phyloP scores from a whole-genome alignment of 2,329 filamentous ascomycete species.

The Penicillium nordicum region DNA sequence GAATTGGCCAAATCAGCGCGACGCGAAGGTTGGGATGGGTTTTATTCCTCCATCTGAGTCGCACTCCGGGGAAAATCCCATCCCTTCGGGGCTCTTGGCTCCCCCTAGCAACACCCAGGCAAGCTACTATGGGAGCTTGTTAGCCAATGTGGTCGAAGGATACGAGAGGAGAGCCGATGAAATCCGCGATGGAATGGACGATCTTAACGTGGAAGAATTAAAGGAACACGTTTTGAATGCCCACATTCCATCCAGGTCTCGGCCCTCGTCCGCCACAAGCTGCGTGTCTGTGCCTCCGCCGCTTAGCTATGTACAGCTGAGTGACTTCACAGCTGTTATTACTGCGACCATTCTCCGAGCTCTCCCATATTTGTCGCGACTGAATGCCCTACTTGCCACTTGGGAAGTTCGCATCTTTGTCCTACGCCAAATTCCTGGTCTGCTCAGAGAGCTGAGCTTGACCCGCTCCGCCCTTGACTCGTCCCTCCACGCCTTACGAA shows the following conservation, averaged over 20 bases:
- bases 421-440: slow-evolving; percentile 66
- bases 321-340: slow-evolving; percentile 84
- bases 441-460: slow-evolving; percentile 61
- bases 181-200: slow-evolving; percentile 55
- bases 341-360: slow-evolving; percentile 89
- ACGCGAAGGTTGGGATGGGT: slow-evolving; percentile 40
- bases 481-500: slow-evolving; percentile 31
- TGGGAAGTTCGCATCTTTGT: slow-evolving; percentile 78
- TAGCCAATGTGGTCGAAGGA: slow-evolving; percentile 57
- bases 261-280: slow-evolving; percentile 48
- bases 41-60: slow-evolving; percentile 36
- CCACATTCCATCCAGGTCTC: slow-evolving; percentile 64
- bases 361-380: slow-evolving; percentile 71
- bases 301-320: slow-evolving; percentile 65
- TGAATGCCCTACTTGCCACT: slow-evolving; percentile 68
- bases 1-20: slow-evolving; percentile 51
- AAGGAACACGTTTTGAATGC: slow-evolving; percentile 83
- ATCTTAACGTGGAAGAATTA: slow-evolving; percentile 63
- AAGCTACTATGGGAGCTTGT: slow-evolving; percentile 69
- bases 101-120: slow-evolving; percentile 14
- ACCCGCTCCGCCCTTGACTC: slow-evolving; percentile 35
- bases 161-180: slow-evolving; percentile 73
- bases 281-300: slow-evolving; percentile 42
- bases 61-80: neutral
- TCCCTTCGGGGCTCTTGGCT: neutral